Conservation (phyloP, 441 rosid species). For the Lepidium campestre region DNA sequence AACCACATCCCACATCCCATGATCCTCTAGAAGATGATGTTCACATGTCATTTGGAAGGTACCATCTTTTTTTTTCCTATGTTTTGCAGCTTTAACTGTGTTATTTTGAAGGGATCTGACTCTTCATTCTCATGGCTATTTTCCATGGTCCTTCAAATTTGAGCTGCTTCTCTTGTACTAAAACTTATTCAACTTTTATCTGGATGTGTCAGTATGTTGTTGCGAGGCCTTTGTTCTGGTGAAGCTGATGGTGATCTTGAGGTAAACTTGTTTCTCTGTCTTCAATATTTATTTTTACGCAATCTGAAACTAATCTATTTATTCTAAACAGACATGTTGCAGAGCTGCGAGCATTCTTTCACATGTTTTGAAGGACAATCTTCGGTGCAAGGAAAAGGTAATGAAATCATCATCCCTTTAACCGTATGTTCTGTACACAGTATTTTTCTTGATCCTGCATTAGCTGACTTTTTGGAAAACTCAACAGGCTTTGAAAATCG, state of each 20-base stretch:
- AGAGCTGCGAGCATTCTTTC: constrained; percentile 96
- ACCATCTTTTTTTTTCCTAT: constrained; percentile 15
- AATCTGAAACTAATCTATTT: constrained; percentile 9
- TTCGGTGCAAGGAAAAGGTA: constrained; percentile 91
- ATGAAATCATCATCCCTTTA: not conserved
- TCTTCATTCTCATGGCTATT: not conserved
- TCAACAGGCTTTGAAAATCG: constrained; percentile 63
- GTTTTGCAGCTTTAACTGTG: not conserved
- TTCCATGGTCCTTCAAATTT: not conserved
- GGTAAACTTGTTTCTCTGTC: constrained; percentile 40
- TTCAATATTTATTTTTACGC: not conserved
- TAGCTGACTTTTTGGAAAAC: constrained; percentile 6
- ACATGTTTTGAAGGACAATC: constrained; percentile 72
- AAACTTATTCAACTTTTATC: constrained; percentile 2
- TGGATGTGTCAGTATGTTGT: constrained; percentile 68
- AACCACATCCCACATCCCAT: constrained; percentile 55
- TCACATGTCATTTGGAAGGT: constrained; percentile 99
- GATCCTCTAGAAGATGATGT: constrained; percentile 83
- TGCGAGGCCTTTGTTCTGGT: constrained; percentile 79
- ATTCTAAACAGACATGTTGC: constrained; percentile 72
- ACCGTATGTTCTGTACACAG: not conserved
- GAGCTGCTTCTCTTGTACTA: not conserved
- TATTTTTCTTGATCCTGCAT: not conserved
- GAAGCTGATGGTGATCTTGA: constrained; percentile 94
- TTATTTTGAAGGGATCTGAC: not conserved